Conservation (phyloP, 371 early-diverging fungal species). For the Mortierella sp. region DNA sequence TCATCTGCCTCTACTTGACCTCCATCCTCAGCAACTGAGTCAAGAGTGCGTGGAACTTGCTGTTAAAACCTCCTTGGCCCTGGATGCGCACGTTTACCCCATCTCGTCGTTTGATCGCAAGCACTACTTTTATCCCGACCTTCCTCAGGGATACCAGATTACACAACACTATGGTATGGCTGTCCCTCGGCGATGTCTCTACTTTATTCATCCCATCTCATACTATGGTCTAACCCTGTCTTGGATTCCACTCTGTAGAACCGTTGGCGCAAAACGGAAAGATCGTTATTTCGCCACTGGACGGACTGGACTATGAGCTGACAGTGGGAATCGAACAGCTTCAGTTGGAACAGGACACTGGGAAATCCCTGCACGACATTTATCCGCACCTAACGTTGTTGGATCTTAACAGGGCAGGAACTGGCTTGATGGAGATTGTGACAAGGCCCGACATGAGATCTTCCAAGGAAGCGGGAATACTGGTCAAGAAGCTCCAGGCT, state of each 20-base stretch:
- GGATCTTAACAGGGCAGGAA: constrained; percentile 91
- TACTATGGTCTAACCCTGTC: no score
- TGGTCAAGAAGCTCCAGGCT: constrained; percentile 81
- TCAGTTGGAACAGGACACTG: constrained; percentile 94
- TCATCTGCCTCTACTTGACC: background rate
- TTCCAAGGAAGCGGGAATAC: constrained; percentile 78
- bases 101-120: constrained; percentile 89
- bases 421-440: constrained; percentile 91
- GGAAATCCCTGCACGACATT: constrained; percentile 80
- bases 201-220: background rate
- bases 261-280: constrained; percentile 77
- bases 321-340: constrained; percentile 81
- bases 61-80: constrained; percentile 76
- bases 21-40: constrained; percentile 66
- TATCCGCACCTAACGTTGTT: constrained; percentile 71
- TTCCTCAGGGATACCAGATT: constrained; percentile 94
- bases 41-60: constrained; percentile 77
- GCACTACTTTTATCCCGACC: constrained; percentile 94
- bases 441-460: constrained; percentile 86
- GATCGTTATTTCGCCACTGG: constrained; percentile 61
- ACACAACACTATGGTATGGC: constrained; percentile 85
- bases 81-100: constrained; percentile 73
- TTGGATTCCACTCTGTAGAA: constrained; percentile 46
- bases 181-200: background rate
- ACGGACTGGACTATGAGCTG: constrained; percentile 62